A percentile compares a stretch with the other conserved stretches of the same genome.
phyloP scores from a whole-genome alignment of 768 basidiomycete genomes.

The Tylopilus plumbeoviolaceoides region DNA sequence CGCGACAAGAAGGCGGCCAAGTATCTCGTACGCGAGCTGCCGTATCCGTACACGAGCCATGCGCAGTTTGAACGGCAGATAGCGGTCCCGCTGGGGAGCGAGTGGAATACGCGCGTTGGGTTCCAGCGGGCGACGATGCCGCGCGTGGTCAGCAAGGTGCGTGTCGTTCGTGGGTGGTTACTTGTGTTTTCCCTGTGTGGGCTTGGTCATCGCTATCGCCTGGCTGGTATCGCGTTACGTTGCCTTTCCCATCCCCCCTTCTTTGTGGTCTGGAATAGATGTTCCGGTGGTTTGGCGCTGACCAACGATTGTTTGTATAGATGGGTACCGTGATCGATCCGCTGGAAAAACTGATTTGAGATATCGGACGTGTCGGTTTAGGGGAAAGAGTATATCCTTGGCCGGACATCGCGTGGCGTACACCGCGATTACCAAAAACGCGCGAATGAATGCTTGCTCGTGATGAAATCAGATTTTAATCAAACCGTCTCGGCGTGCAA shows the following conservation, averaged over 20 bases:
- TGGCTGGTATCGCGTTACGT: not conserved
- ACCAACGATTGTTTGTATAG: constrained; percentile 31
- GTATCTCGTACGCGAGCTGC: constrained; percentile 87
- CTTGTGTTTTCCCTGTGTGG: not conserved
- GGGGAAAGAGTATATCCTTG: not conserved
- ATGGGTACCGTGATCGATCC: constrained; percentile 72
- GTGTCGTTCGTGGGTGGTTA: not conserved
- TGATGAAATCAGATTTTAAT: not conserved
- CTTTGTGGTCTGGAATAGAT: not conserved
- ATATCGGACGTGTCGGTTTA: not conserved
- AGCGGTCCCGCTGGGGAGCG: constrained; percentile 75
- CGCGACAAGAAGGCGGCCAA: constrained; percentile 91
- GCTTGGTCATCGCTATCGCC: not conserved
- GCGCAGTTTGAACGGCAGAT: constrained; percentile 89
- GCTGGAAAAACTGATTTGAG: constrained; percentile 48
- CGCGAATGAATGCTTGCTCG: not conserved
- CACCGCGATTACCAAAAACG: not conserved
- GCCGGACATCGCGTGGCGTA: not conserved
- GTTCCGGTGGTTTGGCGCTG: not conserved
- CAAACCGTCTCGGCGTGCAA: not conserved
- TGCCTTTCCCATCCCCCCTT: not conserved
- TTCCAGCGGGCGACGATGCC: constrained; percentile 86
- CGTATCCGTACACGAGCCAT: constrained; percentile 90
- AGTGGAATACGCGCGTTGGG: constrained; percentile 89
- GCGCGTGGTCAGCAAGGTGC: constrained; percentile 81